Evolutionary conservation across 768 basidiomycete species (phyloP).

Genomic region (Pleurotus pulmonarius): DNA sequence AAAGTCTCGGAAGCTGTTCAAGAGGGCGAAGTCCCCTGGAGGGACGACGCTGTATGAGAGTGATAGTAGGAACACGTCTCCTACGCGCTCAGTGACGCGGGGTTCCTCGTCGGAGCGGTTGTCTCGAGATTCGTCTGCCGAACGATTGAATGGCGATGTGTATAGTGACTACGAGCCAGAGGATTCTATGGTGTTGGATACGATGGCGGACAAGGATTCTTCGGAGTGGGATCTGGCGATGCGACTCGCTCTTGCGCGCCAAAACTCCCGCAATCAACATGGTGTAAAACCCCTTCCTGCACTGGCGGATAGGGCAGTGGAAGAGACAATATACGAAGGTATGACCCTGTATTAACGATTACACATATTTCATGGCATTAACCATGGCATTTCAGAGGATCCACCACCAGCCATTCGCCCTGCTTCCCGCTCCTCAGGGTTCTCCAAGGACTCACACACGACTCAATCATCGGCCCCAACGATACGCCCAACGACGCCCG

Average conservation of each 20-base stretch:
- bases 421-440: constrained; percentile 45
- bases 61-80: constrained; percentile 34
- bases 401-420: constrained; percentile 54
- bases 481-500: constrained; percentile 37
- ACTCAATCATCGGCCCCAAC: constrained; percentile 46
- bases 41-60: constrained; percentile 20
- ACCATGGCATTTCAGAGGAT: constrained; percentile 41
- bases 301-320: constrained; percentile 42
- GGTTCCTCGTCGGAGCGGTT: constrained; percentile 21
- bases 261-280: constrained; percentile 79
- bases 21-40: constrained; percentile 38
- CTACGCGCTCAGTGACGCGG: constrained; percentile 16
- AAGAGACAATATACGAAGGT: constrained; percentile 82
- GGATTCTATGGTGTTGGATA: constrained; percentile 31
- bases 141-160: constrained; percentile 8
- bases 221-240: constrained; percentile 76
- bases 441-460: constrained; percentile 29
- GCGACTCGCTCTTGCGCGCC: constrained; percentile 77
- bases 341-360: constrained; percentile 15
- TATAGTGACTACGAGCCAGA: constrained; percentile 47
- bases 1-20: constrained; percentile 42
- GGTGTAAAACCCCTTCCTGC: constrained; percentile 36
- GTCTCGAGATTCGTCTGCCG: constrained; percentile 37
- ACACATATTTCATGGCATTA: background rate
- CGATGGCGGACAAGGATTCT: constrained; percentile 44